Conservation (phyloP, 495 filamentous ascomycete genomes). For the Lasiosphaeriaceae sp. region DNA sequence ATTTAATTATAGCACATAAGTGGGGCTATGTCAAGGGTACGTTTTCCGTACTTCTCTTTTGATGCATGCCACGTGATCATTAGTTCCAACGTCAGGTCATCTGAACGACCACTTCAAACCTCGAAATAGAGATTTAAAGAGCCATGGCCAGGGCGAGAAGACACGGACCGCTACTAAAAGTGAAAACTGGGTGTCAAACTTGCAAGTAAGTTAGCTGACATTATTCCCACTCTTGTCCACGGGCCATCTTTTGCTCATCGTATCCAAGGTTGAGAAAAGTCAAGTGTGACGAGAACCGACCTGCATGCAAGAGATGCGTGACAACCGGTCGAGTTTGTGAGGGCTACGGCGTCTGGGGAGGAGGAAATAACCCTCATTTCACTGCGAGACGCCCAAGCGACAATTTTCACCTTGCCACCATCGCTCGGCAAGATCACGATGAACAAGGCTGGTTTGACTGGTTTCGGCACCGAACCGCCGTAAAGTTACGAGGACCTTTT, state of each 20-base stretch:
- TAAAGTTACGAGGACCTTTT: constrained; percentile 44
- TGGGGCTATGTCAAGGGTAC: too few relatives aligned
- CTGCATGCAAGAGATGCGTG: constrained; percentile 51
- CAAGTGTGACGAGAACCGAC: constrained; percentile 57
- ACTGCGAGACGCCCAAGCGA: not conserved
- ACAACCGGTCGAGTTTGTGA: constrained; percentile 55
- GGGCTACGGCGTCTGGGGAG: constrained; percentile 54
- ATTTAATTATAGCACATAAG: too few relatives aligned
- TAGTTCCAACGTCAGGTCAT: too few relatives aligned
- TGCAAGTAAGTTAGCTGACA: constrained; percentile 45
- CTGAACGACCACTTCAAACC: too few relatives aligned
- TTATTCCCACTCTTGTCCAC: not conserved
- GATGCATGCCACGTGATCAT: too few relatives aligned
- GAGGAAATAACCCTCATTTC: constrained; percentile 35
- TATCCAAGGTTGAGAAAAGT: constrained; percentile 41
- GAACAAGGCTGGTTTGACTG: not conserved
- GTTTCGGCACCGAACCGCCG: constrained; percentile 22
- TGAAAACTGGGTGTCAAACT: constrained; percentile 50
- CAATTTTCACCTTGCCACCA: constrained; percentile 10
- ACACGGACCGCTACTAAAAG: constrained; percentile 27
- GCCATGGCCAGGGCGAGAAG: not conserved
- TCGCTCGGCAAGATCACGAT: not conserved
- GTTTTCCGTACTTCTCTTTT: too few relatives aligned
- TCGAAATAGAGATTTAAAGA: too few relatives aligned
- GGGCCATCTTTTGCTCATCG: not conserved